A percentile compares a stretch with the other conserved stretches of the same genome.
Conservation (phyloP, 148 eudicot genomes). For the Talinum fruticosum region DNA sequence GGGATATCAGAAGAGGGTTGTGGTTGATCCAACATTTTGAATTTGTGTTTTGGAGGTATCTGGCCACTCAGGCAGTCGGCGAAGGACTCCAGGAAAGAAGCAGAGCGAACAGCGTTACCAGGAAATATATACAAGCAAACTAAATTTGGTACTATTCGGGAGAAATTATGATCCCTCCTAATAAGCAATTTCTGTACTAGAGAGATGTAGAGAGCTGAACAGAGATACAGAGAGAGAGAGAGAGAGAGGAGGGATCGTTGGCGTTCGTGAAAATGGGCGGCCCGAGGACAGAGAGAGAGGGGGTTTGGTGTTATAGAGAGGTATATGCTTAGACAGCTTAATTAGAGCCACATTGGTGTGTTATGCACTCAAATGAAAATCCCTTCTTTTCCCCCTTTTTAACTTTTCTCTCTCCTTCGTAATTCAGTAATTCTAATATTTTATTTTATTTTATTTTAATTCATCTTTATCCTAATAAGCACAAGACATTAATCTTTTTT, state of each 20-base stretch:
- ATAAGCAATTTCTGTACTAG: background rate
- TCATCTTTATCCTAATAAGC: background rate
- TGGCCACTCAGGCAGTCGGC: background rate
- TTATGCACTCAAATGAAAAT: background rate
- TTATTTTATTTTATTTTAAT: no score
- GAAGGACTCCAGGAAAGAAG: conserved; percentile 12
- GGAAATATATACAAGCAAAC: conserved; percentile 2
- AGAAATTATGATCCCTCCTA: conserved; percentile 16
- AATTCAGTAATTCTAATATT: background rate
- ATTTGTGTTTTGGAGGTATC: conserved; percentile 11
- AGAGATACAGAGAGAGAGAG: conserved; percentile 7
- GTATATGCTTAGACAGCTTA: background rate
- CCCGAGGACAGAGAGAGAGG: conserved; percentile 35
- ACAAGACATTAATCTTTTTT: no score
- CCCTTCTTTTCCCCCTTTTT: background rate
- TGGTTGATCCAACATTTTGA: conserved; percentile 28
- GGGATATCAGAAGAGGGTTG: conserved; percentile 19
- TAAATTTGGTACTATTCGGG: conserved; percentile 9
- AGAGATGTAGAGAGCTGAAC: conserved; percentile 2
- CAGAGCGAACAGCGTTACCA: conserved; percentile 18
- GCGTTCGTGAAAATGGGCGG: conserved; percentile 44
- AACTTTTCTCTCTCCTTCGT: background rate
- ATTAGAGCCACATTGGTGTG: background rate
- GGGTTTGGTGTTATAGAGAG: background rate
- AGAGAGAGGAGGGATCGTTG: conserved; percentile 29